Base-by-base conservation (phyloP, 768 basidiomycete species). In the Russula abietina region DNA sequence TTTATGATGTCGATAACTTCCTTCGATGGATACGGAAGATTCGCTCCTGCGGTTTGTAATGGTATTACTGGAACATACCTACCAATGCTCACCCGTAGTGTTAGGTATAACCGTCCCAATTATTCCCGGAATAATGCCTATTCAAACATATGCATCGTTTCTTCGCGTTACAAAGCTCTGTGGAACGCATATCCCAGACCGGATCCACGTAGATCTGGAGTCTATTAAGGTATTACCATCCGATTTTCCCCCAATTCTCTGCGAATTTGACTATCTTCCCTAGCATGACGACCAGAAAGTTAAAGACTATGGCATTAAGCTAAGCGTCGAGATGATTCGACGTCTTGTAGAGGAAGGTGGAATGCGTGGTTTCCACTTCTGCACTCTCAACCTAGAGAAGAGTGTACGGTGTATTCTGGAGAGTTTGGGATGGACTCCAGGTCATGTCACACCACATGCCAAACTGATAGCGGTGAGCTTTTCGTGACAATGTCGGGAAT, bases 81-180 rank as follows among this genome's bases (percentile, higher is more conserved):
- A 8, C 50, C 51, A n/a, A n/a, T 54, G 12, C 53, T 49, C 48
- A 32, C 43, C n/a, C 30, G 1, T 38, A 16, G 33, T 14, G 3
- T 38, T 69, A 95, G 97, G 95, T 36, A 93, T 99, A 70, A 81
- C 74, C 0, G 83, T 94, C 1, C 96, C 97, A 0, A 85, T 99
- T 67, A 88, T 99, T 64, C 93, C 97, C 10, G 93, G 95, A 12
- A 85, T 98, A 59, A 97, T 98, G 94, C 96, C 97, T 0, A 93
- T 99, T 60, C 97, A 98, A 71, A 98, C 91, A 26, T 96, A 94
- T 72, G 84, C 88, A 4, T 97, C 97, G 0, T 98, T 99, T 75
- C 78, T 89, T 50, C 86, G 97, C 51, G 78, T 98, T 69, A 91
- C 88, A 24, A 97, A 95, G 72, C 79, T 99, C 49, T 95, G 92